Evolutionary conservation across 495 filamentous ascomycete species (phyloP).

Genomic region (Tuber brumale): DNA sequence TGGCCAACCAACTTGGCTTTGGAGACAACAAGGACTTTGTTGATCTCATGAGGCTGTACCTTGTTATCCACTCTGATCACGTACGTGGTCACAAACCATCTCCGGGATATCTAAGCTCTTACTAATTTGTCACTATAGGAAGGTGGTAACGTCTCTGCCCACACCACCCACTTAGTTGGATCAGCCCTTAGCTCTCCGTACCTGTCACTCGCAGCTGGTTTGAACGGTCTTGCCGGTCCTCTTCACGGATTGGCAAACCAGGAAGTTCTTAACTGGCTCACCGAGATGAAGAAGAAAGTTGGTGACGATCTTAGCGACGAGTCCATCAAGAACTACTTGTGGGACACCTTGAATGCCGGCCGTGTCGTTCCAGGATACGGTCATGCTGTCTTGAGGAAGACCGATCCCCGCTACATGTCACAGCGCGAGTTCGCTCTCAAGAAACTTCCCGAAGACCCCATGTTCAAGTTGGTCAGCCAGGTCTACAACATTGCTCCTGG

Average conservation of each 20-base stretch:
- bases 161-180: constrained; percentile 97
- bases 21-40: constrained; percentile 93
- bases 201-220: constrained; percentile 89
- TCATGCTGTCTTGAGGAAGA: constrained; percentile 98
- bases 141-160: constrained; percentile 95
- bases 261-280: constrained; percentile 97
- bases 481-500: constrained; percentile 99
- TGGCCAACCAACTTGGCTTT: constrained; percentile 97
- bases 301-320: constrained; percentile 92
- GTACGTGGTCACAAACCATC: constrained; percentile 24
- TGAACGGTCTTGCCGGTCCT: constrained; percentile 94
- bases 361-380: constrained; percentile 97
- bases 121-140: constrained; percentile 47
- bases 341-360: constrained; percentile 89
- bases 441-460: constrained; percentile 88
- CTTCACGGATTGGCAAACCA: constrained; percentile 99
- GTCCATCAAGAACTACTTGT: constrained; percentile 95
- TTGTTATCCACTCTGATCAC: constrained; percentile 98
- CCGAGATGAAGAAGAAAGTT: constrained; percentile 93
- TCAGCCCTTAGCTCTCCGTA: constrained; percentile 94
- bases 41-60: constrained; percentile 95
- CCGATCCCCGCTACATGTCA: constrained; percentile 94
- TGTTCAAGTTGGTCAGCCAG: constrained; percentile 99
- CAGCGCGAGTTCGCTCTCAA: constrained; percentile 92
- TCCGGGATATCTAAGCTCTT: constrained; percentile 15